Conservation (phyloP, 2,329 filamentous ascomycete genomes). For the Lecanicillium sp. region DNA sequence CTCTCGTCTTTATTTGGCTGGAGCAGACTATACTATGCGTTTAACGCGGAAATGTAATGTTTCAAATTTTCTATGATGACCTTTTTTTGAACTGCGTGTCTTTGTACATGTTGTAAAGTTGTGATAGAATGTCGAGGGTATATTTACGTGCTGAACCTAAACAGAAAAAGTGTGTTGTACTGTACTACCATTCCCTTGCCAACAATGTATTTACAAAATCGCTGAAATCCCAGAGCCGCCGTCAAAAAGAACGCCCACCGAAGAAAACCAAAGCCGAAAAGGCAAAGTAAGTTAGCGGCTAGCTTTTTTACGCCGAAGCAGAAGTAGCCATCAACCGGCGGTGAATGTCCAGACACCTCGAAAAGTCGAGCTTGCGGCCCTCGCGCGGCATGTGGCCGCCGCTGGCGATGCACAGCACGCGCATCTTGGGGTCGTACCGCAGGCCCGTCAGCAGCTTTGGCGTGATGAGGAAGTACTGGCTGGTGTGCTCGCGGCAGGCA, state of each 20-base stretch:
- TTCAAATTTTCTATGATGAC: too few relatives aligned
- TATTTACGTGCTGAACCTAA: too few relatives aligned
- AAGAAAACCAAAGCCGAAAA: too few relatives aligned
- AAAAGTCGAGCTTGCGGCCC: slow-evolving; percentile 42
- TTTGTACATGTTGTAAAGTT: too few relatives aligned
- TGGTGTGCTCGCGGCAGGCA: slow-evolving; percentile 75
- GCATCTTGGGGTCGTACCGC: slow-evolving; percentile 85
- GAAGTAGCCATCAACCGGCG: slow-evolving; percentile 24
- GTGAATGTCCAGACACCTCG: slow-evolving; percentile 35
- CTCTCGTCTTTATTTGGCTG: too few relatives aligned
- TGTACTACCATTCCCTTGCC: too few relatives aligned
- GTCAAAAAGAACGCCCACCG: background rate
- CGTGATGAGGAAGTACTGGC: slow-evolving; percentile 93
- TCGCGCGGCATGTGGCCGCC: slow-evolving; percentile 64
- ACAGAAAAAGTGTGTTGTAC: too few relatives aligned
- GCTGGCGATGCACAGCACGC: slow-evolving; percentile 85
- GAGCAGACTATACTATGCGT: too few relatives aligned
- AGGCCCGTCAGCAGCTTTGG: slow-evolving; percentile 85
- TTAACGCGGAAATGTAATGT: too few relatives aligned
- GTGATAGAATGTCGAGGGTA: too few relatives aligned
- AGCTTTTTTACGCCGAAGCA: background rate
- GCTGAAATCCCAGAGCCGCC: background rate
- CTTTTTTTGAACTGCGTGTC: too few relatives aligned
- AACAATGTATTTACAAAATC: background rate
- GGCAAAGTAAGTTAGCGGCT: too few relatives aligned